phyloP scores from a whole-genome alignment of 345 rosid genomes.

The Tarenaya hassleriana region DNA sequence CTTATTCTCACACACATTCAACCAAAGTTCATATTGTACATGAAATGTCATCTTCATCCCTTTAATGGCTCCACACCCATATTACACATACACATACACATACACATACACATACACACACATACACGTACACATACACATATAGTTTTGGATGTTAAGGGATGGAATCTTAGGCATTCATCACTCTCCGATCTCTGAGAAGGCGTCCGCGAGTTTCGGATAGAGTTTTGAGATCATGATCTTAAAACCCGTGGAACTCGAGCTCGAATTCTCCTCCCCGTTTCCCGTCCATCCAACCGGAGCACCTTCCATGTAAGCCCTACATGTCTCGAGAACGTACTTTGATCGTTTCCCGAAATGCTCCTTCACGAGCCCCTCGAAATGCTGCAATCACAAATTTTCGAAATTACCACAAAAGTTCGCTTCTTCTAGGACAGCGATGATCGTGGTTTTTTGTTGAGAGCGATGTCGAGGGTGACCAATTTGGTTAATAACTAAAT shows the following conservation, averaged over 20 bases:
- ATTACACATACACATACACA: too few relatives aligned
- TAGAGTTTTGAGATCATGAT: conserved; percentile 85
- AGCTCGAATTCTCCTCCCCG: conserved; percentile 32
- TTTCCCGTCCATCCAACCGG: conserved; percentile 44
- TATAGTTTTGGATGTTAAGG: conserved; percentile 21
- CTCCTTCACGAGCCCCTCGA: conserved; percentile 66
- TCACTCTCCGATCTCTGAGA: conserved; percentile 60
- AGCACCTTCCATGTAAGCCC: conserved; percentile 68
- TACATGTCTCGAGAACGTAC: conserved; percentile 52
- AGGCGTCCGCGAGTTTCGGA: conserved; percentile 66
- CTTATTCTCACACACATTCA: conserved; percentile 29
- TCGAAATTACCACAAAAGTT: too few relatives aligned
- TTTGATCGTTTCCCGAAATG: conserved; percentile 45
- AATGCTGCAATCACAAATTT: conserved; percentile 65
- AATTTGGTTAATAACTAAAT: too few relatives aligned
- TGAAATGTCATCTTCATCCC: too few relatives aligned
- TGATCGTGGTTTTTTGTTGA: too few relatives aligned
- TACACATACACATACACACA: too few relatives aligned
- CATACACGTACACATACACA: too few relatives aligned
- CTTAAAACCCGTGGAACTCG: conserved; percentile 82
- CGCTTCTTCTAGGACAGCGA: too few relatives aligned
- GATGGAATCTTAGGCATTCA: conserved; percentile 7
- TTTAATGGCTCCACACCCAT: too few relatives aligned
- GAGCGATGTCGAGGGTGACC: too few relatives aligned
- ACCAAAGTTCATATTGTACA: conserved; percentile 23